Evolutionary conservation across 106 monocot genomes (phyloP), one percentile per base, ranked within the genome.

Genomic region (Agapanthus africanus): DNA sequence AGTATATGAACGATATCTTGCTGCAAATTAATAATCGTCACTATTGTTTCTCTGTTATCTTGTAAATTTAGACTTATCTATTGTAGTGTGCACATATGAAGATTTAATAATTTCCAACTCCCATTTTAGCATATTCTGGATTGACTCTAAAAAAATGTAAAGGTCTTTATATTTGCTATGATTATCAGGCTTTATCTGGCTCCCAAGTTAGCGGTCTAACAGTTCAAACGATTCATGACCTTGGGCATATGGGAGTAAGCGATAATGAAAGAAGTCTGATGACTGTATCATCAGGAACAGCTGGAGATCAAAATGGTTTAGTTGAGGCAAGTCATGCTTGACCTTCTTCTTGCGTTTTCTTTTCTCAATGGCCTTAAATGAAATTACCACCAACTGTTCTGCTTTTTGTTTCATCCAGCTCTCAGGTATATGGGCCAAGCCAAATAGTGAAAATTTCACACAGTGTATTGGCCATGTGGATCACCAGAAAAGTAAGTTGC

Each of bases 341-440:
- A 47, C 6, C 36, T 85, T 54, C 2, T 34, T 21, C 40, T 4
- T 18, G 25, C 0, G 11, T 49, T 44, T 33, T 70, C 32, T 79
- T 38, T 71, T 3, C 63, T 77, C 30, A 44, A 36, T n/a, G n/a
- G 6, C 11, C 22, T 11, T 57, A 32, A 27, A 39, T 63, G 44
- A 27, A 15, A 14, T 59, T 33, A 51, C 33, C 46, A 40, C 40
- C 18, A 70, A 11, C 30, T 2, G 39, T 63, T 31, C 59, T 9
- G 65, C 30, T 18, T 15, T 62, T 70, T 27, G 21, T 56, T 52
- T 30, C 56, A 64, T 35, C 14, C 83, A 89, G 88, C 31, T 80
- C 65, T 85, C 87, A 68, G 83, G 77, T 62, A 85, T 99, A 62
- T 99, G 97, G 97, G 72, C 74, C 38, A 85, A 99, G 64, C 97